Conservation (phyloP, 371 early-diverging fungal genomes). For the Amoeboaphelidium occidentale region DNA sequence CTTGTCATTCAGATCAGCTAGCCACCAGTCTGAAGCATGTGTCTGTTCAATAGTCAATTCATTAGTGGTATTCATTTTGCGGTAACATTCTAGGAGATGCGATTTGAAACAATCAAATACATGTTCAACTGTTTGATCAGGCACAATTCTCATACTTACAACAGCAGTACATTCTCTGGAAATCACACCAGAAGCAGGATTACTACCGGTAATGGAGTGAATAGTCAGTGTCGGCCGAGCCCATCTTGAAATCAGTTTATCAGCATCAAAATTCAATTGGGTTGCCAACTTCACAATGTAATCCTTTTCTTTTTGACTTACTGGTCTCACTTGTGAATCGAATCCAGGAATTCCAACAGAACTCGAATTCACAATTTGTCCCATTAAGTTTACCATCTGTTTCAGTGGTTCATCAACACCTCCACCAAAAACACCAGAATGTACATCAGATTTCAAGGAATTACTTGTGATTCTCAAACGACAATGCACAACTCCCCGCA, state of each 20-base stretch:
- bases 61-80: constrained; percentile 23
- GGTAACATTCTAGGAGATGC: constrained; percentile 26
- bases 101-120: constrained; percentile 27
- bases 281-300: constrained; percentile 10
- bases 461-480: constrained; percentile 28
- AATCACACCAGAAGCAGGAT: constrained; percentile 34
- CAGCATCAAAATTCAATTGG: constrained; percentile 2
- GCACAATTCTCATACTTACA: constrained; percentile 57
- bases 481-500: constrained; percentile 49
- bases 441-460: constrained; percentile 31
- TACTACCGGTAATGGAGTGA: constrained; percentile 44
- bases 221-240: constrained; percentile 49
- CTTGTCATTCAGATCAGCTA: constrained; percentile 34
- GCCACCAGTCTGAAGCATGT: constrained; percentile 46
- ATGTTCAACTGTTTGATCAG: constrained; percentile 37
- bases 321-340: constrained; percentile 10
- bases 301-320: constrained; percentile 5
- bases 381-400: constrained; percentile 37
- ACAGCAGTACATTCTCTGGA: constrained; percentile 37
- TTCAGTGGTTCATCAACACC: constrained; percentile 41
- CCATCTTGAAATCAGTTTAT: constrained; percentile 44
- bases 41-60: constrained; percentile 15
- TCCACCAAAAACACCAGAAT: constrained; percentile 69
- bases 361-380: constrained; percentile 22
- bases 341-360: constrained; percentile 42